Evolutionary conservation across 2,329 filamentous ascomycete species (phyloP).

Genomic region (Microsporum canis): DNA sequence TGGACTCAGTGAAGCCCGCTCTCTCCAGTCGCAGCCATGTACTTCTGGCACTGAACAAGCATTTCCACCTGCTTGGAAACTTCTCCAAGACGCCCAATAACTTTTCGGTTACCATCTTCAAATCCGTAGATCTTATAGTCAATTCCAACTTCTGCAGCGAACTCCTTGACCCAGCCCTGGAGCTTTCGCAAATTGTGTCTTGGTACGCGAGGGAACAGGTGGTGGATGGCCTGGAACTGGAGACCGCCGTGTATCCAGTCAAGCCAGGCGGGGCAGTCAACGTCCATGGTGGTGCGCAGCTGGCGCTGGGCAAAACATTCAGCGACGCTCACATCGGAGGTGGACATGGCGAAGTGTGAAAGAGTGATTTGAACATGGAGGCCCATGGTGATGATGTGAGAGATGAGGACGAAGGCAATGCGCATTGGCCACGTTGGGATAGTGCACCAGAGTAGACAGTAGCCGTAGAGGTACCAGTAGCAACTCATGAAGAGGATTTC

Average conservation of each 20-base stretch:
- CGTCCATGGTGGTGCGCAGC: conserved; percentile 86
- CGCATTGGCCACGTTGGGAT: conserved; percentile 59
- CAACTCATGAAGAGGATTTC: conserved; percentile 63
- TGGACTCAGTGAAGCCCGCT: not conserved
- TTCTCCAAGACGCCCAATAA: conserved; percentile 61
- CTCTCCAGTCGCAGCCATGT: conserved; percentile 3
- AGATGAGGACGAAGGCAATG: conserved; percentile 63
- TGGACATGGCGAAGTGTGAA: conserved; percentile 89
- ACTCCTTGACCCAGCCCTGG: conserved; percentile 66
- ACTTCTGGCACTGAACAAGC: conserved; percentile 48
- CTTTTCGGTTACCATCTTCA: conserved; percentile 63
- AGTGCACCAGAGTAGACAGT: conserved; percentile 60
- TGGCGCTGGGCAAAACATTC: conserved; percentile 87
- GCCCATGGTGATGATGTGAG: conserved; percentile 67
- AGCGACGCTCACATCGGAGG: conserved; percentile 64
- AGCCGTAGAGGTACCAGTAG: conserved; percentile 82
- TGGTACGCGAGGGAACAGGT: conserved; percentile 71
- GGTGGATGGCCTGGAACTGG: conserved; percentile 82
- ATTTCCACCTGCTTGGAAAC: conserved; percentile 64
- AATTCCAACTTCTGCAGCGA: conserved; percentile 72
- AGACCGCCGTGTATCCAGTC: conserved; percentile 82
- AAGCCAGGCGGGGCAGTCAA: conserved; percentile 76
- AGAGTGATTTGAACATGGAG: conserved; percentile 83
- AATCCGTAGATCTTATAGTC: conserved; percentile 81
- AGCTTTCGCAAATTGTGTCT: conserved; percentile 68